Percentiles rank a stretch among this genome's conserved stretches.
phyloP scores from a whole-genome alignment of 305 asterid species.

The Solanum hybrid region DNA sequence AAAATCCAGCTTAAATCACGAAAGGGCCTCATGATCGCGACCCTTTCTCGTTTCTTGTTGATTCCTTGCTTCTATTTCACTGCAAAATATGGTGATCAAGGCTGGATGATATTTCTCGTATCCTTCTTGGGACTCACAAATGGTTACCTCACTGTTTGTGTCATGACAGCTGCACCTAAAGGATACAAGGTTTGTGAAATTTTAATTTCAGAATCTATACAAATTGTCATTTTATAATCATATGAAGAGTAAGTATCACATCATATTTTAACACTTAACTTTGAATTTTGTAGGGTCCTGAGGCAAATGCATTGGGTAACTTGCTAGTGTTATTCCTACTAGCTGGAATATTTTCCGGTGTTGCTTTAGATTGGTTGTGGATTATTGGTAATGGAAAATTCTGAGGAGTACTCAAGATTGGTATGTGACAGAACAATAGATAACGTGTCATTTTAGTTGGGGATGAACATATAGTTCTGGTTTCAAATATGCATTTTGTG shows the following conservation, averaged over 20 bases:
- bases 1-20: conserved; percentile 39
- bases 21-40: conserved; percentile 41
- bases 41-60: conserved; percentile 44
- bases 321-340: conserved; percentile 63
- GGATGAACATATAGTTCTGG: neutral
- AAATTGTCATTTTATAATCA: neutral
- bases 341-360: conserved; percentile 69
- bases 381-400: conserved; percentile 45
- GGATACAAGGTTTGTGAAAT: conserved; percentile 60
- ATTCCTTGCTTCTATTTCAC: conserved; percentile 87
- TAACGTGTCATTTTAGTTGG: neutral
- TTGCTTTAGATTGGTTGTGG: conserved; percentile 83
- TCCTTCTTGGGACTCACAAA: conserved; percentile 70
- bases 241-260: neutral
- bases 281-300: conserved; percentile 58
- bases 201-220: neutral
- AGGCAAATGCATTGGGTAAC: conserved; percentile 91
- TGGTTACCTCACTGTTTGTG: conserved; percentile 78
- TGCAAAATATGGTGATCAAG: conserved; percentile 82
- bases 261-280: neutral
- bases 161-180: conserved; percentile 62
- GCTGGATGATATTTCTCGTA: conserved; percentile 69
- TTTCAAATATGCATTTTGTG: neutral
- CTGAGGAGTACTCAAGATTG: conserved; percentile 12
- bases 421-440: neutral